These are phyloP conservation scores for Backusella luteola DNA, from an alignment of 192 early-diverging fungal genomes.

Conservation along the genomic window DNA sequence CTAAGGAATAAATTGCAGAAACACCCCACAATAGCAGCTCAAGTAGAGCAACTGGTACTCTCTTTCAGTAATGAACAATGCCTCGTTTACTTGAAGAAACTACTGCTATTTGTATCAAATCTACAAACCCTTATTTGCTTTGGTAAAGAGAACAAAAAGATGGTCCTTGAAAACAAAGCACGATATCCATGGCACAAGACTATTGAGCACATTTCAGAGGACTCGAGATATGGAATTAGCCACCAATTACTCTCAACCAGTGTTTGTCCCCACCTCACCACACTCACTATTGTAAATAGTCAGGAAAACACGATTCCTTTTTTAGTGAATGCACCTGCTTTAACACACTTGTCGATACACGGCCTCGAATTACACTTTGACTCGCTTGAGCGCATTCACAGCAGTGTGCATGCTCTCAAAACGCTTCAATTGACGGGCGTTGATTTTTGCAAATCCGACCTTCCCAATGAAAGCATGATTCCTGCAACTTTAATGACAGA, in stretches of 20 bases:
- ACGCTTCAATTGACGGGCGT: not conserved
- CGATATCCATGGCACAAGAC: not conserved
- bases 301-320: not conserved
- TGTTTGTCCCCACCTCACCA: not conserved
- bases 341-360: not conserved
- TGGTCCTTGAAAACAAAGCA: not conserved
- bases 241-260: not conserved
- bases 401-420: not conserved
- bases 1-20: not conserved
- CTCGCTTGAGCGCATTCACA: not conserved
- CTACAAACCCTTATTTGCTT: not conserved
- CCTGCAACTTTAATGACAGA: not conserved
- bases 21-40: not conserved
- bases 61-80: not conserved
- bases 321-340: not conserved
- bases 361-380: not conserved
- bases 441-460: not conserved
- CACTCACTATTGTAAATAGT: not conserved
- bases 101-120: not conserved
- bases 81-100: not conserved
- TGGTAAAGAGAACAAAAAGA: not conserved
- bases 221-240: not conserved
- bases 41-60: not conserved
- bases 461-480: not conserved
- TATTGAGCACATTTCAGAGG: not conserved